Percentiles rank a stretch among this genome's conserved stretches.
Conservation (phyloP, 108 stramenopile species). For the Cyclotella sp. region DNA sequence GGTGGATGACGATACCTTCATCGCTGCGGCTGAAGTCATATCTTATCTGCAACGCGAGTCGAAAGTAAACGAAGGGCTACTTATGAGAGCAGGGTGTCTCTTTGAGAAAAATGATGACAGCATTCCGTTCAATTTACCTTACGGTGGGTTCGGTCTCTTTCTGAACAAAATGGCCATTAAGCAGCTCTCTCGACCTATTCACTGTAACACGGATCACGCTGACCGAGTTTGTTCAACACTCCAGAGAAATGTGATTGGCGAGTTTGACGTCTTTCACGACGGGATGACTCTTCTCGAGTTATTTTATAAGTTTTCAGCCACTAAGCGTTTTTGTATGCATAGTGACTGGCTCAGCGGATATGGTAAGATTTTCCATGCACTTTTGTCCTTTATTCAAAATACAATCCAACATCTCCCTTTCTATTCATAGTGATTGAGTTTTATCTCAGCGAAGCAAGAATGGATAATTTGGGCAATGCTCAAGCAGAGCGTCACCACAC, state of each 20-base stretch:
- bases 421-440: constrained; percentile 7
- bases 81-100: constrained; percentile 8
- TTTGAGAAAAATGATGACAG: background rate
- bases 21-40: constrained; percentile 17
- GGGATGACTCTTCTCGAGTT: constrained; percentile 26
- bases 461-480: background rate
- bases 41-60: constrained; percentile 1
- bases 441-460: constrained; percentile 8
- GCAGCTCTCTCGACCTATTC: constrained; percentile 18
- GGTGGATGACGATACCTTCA: constrained; percentile 39
- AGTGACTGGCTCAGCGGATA: constrained; percentile 39
- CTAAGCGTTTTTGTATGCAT: constrained; percentile 31
- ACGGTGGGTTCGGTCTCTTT: constrained; percentile 33
- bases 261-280: constrained; percentile 18
- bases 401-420: too few relatives aligned
- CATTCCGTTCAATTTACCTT: constrained; percentile 21
- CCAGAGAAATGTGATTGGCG: constrained; percentile 19
- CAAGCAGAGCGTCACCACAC: background rate
- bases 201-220: constrained; percentile 7
- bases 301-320: constrained; percentile 34
- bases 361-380: too few relatives aligned
- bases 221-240: constrained; percentile 13
- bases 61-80: background rate
- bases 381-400: too few relatives aligned
- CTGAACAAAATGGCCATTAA: constrained; percentile 24